Evolutionary conservation across 1,284 basidiomycete genomes (phyloP).

Genomic region (Apiotrichum brassicae): DNA sequence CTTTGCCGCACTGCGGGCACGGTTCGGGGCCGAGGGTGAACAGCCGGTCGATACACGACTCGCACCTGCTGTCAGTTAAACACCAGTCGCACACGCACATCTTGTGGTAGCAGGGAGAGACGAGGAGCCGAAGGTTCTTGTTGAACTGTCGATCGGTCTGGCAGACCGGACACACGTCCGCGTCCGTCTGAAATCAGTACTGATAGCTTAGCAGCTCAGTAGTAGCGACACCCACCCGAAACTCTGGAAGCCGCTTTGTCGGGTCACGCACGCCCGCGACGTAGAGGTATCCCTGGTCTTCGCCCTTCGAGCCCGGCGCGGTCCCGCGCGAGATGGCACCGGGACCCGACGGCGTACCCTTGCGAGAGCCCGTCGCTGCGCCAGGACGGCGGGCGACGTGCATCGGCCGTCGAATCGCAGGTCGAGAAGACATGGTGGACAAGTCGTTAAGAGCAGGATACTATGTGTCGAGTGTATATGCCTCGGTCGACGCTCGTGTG

Average conservation of each 20-base stretch:
- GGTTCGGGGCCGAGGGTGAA: conserved; percentile 95
- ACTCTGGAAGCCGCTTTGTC: conserved; percentile 41
- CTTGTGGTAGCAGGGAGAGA: conserved; percentile 97
- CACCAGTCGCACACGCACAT: conserved; percentile 55
- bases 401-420: conserved; percentile 1
- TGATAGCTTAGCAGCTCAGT: background rate
- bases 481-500: no score
- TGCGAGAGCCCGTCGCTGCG: conserved; percentile 4
- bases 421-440: no score
- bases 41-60: conserved; percentile 92
- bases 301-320: conserved; percentile 11
- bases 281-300: conserved; percentile 38
- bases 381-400: conserved; percentile 8
- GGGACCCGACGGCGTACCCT: background rate
- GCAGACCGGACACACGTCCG: conserved; percentile 95
- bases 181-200: conserved; percentile 60
- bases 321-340: conserved; percentile 8
- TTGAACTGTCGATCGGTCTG: conserved; percentile 95
- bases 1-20: conserved; percentile 86
- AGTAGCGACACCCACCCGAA: conserved; percentile 23
- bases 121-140: conserved; percentile 84
- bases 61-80: conserved; percentile 61
- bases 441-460: no score
- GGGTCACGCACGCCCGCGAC: conserved; percentile 40
- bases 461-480: no score